Evolutionary conservation across 1,284 basidiomycete species (phyloP).

Genomic region (Tilletiopsis washingtonensis): DNA sequence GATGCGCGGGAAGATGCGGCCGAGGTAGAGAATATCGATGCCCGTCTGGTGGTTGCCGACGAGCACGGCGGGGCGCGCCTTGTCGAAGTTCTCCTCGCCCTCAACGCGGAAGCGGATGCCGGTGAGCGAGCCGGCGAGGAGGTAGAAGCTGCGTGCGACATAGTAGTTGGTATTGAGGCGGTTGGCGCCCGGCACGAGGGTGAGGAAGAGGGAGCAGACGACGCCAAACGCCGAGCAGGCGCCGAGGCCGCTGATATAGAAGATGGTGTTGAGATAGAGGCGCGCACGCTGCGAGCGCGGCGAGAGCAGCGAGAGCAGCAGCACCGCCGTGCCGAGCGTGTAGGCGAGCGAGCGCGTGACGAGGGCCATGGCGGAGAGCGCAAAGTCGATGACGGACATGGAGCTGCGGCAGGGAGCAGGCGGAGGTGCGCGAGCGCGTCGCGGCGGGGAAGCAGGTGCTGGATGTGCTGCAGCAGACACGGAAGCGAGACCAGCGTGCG

Average conservation of each 20-base stretch:
- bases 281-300: conserved; percentile 30
- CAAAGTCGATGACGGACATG: background rate
- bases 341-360: conserved; percentile 25
- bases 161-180: conserved; percentile 76
- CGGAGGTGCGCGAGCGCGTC: too few species aligned
- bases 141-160: conserved; percentile 78
- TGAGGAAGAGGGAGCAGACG: conserved; percentile 63
- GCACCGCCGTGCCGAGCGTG: conserved; percentile 18
- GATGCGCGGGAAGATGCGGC: conserved; percentile 73
- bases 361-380: conserved; percentile 26
- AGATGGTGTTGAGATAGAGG: conserved; percentile 35
- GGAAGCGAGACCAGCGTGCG: too few species aligned
- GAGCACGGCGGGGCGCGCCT: conserved; percentile 62
- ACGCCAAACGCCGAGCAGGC: conserved; percentile 70
- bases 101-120: conserved; percentile 71
- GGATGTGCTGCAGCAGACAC: too few species aligned
- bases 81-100: conserved; percentile 67
- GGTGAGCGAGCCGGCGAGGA: conserved; percentile 59
- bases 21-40: conserved; percentile 56
- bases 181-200: conserved; percentile 58
- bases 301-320: conserved; percentile 32
- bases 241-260: conserved; percentile 69
- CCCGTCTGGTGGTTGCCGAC: conserved; percentile 77
- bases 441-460: too few species aligned
- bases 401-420: too few species aligned